Percentiles rank a stretch among this genome's conserved stretches.
These are phyloP conservation scores for Wallacemonas collosoma DNA, from an alignment of 208 protist genomes.

Conservation along the genomic window DNA sequence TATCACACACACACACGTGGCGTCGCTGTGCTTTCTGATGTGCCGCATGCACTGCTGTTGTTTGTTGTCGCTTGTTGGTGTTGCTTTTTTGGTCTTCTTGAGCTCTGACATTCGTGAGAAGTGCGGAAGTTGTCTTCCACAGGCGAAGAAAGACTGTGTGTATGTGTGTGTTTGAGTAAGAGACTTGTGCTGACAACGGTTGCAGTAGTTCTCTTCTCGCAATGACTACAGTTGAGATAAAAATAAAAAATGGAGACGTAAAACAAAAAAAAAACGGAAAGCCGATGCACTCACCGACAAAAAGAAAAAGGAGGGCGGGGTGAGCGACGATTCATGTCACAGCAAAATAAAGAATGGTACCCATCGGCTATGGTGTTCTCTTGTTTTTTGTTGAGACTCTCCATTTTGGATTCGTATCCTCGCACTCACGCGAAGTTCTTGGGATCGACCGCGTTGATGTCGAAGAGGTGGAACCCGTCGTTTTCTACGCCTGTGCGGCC, in stretches of 20 bases:
- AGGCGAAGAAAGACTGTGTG: neutral
- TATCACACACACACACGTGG: no score
- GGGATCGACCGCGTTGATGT: slow-evolving; percentile 38
- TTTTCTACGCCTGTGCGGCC: slow-evolving; percentile 33
- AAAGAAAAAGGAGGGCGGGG: no score
- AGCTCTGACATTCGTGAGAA: neutral
- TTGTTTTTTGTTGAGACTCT: neutral
- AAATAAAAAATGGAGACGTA: neutral
- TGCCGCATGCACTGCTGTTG: neutral
- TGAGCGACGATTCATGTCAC: no score
- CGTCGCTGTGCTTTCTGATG: no score
- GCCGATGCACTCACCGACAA: no score
- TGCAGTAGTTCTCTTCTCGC: neutral
- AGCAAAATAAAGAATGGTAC: no score
- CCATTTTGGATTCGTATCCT: neutral
- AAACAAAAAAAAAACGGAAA: neutral
- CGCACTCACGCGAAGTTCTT: slow-evolving; percentile 29
- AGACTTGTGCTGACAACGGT: no score
- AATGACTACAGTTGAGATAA: slow-evolving; percentile 9
- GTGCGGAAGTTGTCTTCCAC: neutral
- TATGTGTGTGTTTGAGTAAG: neutral
- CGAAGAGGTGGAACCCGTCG: slow-evolving; percentile 60
- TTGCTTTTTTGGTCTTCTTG: slow-evolving; percentile 4
- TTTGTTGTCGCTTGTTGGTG: neutral
- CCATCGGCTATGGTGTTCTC: neutral